Percentiles rank a stretch among this genome's conserved stretches.
phyloP scores from a whole-genome alignment of 768 basidiomycete species.

The Lactarius akahatsu region DNA sequence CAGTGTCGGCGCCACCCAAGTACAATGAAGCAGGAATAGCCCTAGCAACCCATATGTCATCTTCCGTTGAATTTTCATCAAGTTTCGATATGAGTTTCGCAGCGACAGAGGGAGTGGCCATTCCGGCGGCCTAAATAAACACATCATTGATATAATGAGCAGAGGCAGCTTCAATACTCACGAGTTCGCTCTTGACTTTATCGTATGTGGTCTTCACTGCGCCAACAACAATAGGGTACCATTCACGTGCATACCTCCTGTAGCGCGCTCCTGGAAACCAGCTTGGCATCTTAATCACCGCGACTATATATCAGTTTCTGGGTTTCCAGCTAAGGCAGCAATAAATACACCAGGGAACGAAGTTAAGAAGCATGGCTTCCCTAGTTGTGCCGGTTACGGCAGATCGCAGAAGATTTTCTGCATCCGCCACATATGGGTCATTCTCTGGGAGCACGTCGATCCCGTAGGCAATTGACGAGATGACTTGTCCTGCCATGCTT shows the following conservation, averaged over 20 bases:
- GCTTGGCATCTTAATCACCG: too few relatives aligned
- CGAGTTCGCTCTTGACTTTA: too few relatives aligned
- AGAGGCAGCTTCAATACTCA: too few relatives aligned
- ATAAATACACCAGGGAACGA: not conserved
- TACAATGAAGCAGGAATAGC: not conserved
- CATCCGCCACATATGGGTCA: not conserved
- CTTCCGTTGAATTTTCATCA: not conserved
- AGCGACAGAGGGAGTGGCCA: not conserved
- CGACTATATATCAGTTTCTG: too few relatives aligned
- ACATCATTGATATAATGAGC: too few relatives aligned
- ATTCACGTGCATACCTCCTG: too few relatives aligned
- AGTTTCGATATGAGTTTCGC: not conserved
- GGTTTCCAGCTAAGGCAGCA: too few relatives aligned
- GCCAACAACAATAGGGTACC: too few relatives aligned
- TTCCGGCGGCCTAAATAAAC: not conserved
- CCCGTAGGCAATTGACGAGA: not conserved
- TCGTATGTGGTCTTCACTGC: too few relatives aligned
- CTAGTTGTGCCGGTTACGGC: not conserved
- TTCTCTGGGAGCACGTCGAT: not conserved
- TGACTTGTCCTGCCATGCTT: not conserved
- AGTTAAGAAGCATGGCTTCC: not conserved
- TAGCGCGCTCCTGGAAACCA: too few relatives aligned
- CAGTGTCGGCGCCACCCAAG: not conserved
- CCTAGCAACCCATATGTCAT: not conserved
- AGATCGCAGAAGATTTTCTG: not conserved